Evolutionary conservation across 345 rosid species (phyloP).

Genomic region (Triadica sebifera): DNA sequence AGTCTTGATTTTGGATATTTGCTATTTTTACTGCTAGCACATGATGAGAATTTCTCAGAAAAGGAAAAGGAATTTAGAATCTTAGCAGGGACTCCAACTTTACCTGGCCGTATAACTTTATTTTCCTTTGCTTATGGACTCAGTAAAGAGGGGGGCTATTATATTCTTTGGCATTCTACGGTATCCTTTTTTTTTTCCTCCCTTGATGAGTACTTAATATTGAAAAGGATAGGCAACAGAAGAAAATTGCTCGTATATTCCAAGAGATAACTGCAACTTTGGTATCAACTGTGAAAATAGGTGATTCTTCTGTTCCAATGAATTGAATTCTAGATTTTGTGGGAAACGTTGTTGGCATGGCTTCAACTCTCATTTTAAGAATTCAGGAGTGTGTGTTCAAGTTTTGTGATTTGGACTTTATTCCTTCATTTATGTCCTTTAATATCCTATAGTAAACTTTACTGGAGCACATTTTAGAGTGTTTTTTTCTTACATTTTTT

Average conservation of each 20-base stretch:
- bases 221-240: background rate
- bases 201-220: background rate
- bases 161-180: background rate
- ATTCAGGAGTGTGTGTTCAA: background rate
- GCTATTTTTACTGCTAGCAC: constrained; percentile 8
- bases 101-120: background rate
- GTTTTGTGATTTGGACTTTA: background rate
- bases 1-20: background rate
- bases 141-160: background rate
- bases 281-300: background rate
- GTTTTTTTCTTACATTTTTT: background rate
- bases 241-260: background rate
- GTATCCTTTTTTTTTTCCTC: background rate
- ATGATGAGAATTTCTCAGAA: constrained; percentile 18
- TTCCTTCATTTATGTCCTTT: background rate
- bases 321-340: background rate
- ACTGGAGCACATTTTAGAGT: background rate
- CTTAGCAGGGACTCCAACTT: constrained; percentile 15
- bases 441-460: background rate
- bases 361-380: background rate
- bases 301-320: background rate
- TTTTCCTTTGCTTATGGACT: constrained; percentile 2
- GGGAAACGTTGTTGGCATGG: background rate
- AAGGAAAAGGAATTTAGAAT: constrained; percentile 22
- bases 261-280: background rate